Conservation (phyloP, 805 yeast species). For the Clavispora fructus region DNA sequence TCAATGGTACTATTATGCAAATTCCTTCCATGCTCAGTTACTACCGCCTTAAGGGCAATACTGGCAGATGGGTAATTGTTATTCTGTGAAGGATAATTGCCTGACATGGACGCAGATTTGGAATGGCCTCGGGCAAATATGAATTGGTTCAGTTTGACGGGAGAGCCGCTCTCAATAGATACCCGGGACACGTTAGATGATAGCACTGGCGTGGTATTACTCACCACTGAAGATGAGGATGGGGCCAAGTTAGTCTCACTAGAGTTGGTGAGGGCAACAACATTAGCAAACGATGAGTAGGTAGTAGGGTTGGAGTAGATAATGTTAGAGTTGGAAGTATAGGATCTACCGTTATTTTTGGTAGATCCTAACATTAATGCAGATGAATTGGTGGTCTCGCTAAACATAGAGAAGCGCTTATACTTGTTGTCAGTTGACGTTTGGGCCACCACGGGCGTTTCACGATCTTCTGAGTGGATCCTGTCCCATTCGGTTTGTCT, state of each 20-base stretch:
- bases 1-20: constrained; percentile 1
- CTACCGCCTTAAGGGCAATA: constrained; percentile 67
- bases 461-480: constrained; percentile 31
- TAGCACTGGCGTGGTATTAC: constrained; percentile 16
- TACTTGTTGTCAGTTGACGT: constrained; percentile 17
- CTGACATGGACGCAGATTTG: constrained; percentile 28
- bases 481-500: constrained; percentile 90
- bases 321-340: constrained; percentile 27
- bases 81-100: constrained; percentile 33
- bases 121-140: constrained; percentile 21
- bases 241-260: constrained; percentile 9
- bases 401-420: constrained; percentile 43
- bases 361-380: constrained; percentile 28
- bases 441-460: constrained; percentile 8
- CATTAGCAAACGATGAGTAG: constrained; percentile 51
- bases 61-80: constrained; percentile 50
- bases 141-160: background rate
- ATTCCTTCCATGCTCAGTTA: constrained; percentile 45
- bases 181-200: constrained; percentile 12
- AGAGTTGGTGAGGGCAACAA: constrained; percentile 39
- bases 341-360: constrained; percentile 28
- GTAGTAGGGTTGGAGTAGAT: constrained; percentile 59
- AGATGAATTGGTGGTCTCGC: constrained; percentile 34
- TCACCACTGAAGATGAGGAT: constrained; percentile 19
- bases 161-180: background rate